Base-by-base conservation (phyloP, 75 land plant genomes). In the Larix kaempferi region DNA sequence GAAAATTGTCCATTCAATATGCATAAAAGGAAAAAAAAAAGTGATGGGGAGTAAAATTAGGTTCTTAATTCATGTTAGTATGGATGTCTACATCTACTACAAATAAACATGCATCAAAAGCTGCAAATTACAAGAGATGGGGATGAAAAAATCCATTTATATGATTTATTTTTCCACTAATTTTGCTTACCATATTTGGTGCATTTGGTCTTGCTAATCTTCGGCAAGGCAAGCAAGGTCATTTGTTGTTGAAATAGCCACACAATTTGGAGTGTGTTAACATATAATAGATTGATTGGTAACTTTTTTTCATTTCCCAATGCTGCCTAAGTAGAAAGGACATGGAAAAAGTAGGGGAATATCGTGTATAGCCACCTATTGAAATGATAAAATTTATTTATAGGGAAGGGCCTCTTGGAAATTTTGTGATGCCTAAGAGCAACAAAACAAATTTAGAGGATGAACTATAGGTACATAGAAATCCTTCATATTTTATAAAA, bases 371-470 rank as follows among this genome's bases (percentile, higher is more conserved):
- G 98, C 89, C 85, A 56, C 83, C 85, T 27, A 82, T 89, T 62
- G 91, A 87, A 71, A 67, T 79, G 16, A 88, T 74, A n/a, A 84
- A 85, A 78, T 86, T 85, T 57, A 81, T 94, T 52, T 84, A 88
- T 6, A 87, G 98, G 69, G 89, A 93, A 58, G 98, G 98, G 33
- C 89, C 91, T 56, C 21, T 88, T 19, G 83, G 83, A 3, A 76
- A 75, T 6, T 73, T 41, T 58, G 59, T 84, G 58, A 84, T 78
- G 2, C 85, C 85, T 52, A 92, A 90, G 57, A 87, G 88, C 6
- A 94, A 91, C 80, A 87, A 85, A 56, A 79, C 88, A 22, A 85
- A 91, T 57, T 57, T 94, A 84, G 98, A 94, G 41, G 94, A 94
- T 15, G 98, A 94, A 78, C 85, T 94, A 19, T 88, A 90, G 94